phyloP scores from a whole-genome alignment of 352 stramenopile species.

The Phytophthora kernoviae region DNA sequence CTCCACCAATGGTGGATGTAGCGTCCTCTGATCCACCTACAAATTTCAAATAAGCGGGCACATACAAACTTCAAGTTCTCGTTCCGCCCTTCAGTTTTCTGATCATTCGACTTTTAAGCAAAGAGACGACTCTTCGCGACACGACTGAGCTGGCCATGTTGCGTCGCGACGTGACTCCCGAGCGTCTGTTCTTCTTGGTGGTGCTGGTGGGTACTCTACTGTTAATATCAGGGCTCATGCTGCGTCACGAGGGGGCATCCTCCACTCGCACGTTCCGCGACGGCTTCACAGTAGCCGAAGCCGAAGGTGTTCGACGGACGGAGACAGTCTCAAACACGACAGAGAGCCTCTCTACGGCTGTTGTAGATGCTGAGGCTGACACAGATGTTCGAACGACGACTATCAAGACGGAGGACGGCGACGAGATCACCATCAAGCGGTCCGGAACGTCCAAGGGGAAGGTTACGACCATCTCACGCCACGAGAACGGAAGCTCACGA shows the following conservation, averaged over 20 bases:
- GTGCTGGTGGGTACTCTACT: conserved; percentile 56
- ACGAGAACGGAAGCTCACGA: conserved; percentile 80
- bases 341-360: conserved; percentile 10
- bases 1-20: neutral
- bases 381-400: conserved; percentile 58
- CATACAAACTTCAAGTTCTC: conserved; percentile 2
- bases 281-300: conserved; percentile 74
- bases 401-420: conserved; percentile 76
- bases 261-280: conserved; percentile 65
- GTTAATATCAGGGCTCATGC: conserved; percentile 63
- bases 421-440: conserved; percentile 84
- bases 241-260: conserved; percentile 51
- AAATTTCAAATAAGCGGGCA: neutral
- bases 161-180: conserved; percentile 41
- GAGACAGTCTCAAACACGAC: conserved; percentile 30
- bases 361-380: conserved; percentile 13
- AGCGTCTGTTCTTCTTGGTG: conserved; percentile 62
- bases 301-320: conserved; percentile 46
- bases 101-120: neutral
- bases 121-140: conserved; percentile 9
- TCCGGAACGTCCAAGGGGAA: conserved; percentile 56
- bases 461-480: conserved; percentile 69
- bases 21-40: neutral
- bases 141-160: conserved; percentile 4
- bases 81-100: conserved; percentile 10